phyloP scores from a whole-genome alignment of 768 basidiomycete species.

The Rhodotorula kratochvilovae region DNA sequence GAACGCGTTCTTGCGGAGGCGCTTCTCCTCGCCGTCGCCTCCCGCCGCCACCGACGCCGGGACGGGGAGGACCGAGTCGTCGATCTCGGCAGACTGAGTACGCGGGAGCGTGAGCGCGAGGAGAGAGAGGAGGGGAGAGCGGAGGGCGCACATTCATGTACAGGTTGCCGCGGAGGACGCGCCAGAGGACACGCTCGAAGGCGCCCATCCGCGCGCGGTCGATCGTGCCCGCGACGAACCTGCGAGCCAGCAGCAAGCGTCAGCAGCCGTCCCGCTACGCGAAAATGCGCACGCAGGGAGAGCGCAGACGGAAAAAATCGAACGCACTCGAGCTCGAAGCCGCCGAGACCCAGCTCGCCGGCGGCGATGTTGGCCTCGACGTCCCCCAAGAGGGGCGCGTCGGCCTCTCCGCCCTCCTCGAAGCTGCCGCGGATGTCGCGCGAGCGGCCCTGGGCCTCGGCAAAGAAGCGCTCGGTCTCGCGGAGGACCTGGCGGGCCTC shows the following conservation, averaged over 20 bases:
- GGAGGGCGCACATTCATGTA: conserved; percentile 74
- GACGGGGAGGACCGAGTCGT: conserved; percentile 85
- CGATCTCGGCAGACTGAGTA: conserved; percentile 71
- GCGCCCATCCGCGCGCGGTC: conserved; percentile 85
- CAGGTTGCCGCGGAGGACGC: conserved; percentile 90
- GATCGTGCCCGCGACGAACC: conserved; percentile 93
- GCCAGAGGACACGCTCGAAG: conserved; percentile 97
- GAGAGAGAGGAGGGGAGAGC: not conserved
- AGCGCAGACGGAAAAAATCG: no score
- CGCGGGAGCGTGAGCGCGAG: not conserved
- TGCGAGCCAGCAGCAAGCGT: conserved; percentile 48
- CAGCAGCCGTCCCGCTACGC: not conserved
- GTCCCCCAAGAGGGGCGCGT: conserved; percentile 76
- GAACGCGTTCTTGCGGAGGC: conserved; percentile 89
- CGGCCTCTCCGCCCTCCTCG: conserved; percentile 63
- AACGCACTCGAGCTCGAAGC: conserved; percentile 77
- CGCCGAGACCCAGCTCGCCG: conserved; percentile 46
- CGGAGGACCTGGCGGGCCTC: conserved; percentile 91
- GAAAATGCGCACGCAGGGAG: not conserved
- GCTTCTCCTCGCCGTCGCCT: conserved; percentile 50
- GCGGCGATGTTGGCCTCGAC: conserved; percentile 72
- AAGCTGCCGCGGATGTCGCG: conserved; percentile 79
- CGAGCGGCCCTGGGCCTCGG: conserved; percentile 53
- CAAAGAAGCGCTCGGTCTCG: conserved; percentile 95
- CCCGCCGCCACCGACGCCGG: conserved; percentile 51